These are phyloP conservation scores for Cryomyces minteri DNA, from an alignment of 495 filamentous ascomycete genomes.

Conservation along the genomic window DNA sequence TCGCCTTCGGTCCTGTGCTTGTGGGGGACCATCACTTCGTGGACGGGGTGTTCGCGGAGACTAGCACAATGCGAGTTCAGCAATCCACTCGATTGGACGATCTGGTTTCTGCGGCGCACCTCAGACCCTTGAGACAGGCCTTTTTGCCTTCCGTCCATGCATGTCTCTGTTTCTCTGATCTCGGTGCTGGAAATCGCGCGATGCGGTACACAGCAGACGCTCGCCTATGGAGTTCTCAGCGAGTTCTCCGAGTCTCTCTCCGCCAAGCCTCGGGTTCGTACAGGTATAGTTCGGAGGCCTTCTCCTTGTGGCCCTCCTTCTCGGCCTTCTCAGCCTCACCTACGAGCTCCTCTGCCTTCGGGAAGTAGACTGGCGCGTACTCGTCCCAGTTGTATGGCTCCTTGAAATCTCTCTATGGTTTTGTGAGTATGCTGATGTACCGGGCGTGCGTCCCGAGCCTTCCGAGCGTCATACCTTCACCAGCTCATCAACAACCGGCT, in stretches of 20 bases:
- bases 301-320: constrained; percentile 23
- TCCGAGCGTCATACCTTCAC: constrained; percentile 27
- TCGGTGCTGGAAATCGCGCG: constrained; percentile 42
- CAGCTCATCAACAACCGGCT: constrained; percentile 46
- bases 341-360: constrained; percentile 34
- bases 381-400: constrained; percentile 40
- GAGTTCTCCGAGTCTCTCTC: neutral
- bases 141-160: constrained; percentile 54
- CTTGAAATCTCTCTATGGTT: constrained; percentile 33
- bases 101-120: neutral
- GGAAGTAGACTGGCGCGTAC: constrained; percentile 46
- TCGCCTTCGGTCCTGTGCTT: constrained; percentile 28
- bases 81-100: too few relatives aligned
- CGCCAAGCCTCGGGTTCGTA: neutral
- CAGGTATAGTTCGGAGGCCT: constrained; percentile 44
- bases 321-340: constrained; percentile 27
- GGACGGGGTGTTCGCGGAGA: constrained; percentile 32
- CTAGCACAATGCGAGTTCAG: neutral
- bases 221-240: constrained; percentile 19
- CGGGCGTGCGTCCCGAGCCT: neutral
- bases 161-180: constrained; percentile 37
- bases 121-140: constrained; percentile 39
- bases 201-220: constrained; percentile 58
- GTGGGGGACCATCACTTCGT: constrained; percentile 45
- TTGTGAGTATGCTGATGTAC: neutral